Conservation (phyloP, 2,329 filamentous ascomycete genomes). For the Penicillium oxalicum region DNA sequence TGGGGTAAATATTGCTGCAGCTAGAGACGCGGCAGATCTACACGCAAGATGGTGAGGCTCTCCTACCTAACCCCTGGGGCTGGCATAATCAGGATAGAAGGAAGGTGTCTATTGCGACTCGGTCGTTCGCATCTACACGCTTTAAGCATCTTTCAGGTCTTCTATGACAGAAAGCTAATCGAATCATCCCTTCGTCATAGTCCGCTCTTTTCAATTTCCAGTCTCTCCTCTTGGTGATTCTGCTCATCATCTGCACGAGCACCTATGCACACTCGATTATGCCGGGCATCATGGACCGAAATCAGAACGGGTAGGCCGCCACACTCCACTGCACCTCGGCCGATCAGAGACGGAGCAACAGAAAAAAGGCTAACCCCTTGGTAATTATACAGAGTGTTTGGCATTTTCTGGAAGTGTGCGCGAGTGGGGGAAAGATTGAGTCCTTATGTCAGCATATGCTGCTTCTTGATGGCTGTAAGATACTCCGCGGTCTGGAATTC, state of each 20-base stretch:
- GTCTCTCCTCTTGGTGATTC: constrained; percentile 85
- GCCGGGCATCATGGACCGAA: constrained; percentile 82
- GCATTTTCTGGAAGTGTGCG: constrained; percentile 94
- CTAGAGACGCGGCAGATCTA: no score
- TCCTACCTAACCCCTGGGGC: no score
- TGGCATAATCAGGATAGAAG: no score
- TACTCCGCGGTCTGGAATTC: neutral
- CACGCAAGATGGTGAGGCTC: constrained; percentile 28
- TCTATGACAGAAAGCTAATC: constrained; percentile 12
- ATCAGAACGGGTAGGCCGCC: constrained; percentile 70
- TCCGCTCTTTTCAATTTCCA: constrained; percentile 99
- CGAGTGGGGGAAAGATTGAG: constrained; percentile 87
- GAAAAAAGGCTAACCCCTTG: constrained; percentile 4
- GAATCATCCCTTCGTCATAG: constrained; percentile 42
- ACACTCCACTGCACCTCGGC: constrained; percentile 15
- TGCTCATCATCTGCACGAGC: constrained; percentile 93
- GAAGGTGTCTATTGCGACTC: neutral
- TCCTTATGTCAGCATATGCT: constrained; percentile 92
- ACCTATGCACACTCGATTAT: constrained; percentile 88
- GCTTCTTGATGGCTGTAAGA: constrained; percentile 85
- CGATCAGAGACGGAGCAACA: neutral
- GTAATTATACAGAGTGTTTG: constrained; percentile 54
- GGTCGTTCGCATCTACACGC: neutral
- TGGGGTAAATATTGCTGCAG: no score
- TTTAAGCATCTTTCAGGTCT: neutral